These are phyloP conservation scores for Heliocybe sulcata DNA, from an alignment of 1,284 basidiomycete genomes.

Conservation along the genomic window DNA sequence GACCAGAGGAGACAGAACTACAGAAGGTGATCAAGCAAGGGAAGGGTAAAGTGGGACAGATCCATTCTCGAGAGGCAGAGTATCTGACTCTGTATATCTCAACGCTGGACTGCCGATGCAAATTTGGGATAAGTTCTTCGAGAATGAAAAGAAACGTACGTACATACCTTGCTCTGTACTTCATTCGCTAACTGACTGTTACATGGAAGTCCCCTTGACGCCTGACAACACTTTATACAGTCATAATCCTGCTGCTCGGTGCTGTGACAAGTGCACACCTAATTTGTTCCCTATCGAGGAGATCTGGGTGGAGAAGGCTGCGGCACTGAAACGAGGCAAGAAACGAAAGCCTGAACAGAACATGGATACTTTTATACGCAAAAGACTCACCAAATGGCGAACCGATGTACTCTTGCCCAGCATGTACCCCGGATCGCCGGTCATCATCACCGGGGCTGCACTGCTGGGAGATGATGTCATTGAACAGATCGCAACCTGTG, in stretches of 20 bases:
- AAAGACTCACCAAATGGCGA: not conserved
- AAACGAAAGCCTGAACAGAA: too few relatives aligned
- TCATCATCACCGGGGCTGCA: not conserved
- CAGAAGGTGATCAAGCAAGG: too few relatives aligned
- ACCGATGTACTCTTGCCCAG: not conserved
- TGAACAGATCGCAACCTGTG: conserved; percentile 3
- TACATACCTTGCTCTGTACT: too few relatives aligned
- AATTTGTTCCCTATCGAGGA: not conserved
- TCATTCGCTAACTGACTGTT: not conserved
- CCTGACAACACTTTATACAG: too few relatives aligned
- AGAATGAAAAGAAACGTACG: conserved; percentile 1
- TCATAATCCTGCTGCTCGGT: too few relatives aligned
- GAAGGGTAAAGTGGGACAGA: too few relatives aligned
- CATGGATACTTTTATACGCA: too few relatives aligned
- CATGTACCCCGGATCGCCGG: not conserved
- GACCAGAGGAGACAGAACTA: too few relatives aligned
- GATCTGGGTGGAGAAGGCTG: not conserved
- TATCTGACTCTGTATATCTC: not conserved
- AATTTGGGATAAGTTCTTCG: conserved; percentile 6
- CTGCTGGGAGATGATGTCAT: conserved; percentile 2
- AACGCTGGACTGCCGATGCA: not conserved
- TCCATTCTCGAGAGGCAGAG: too few relatives aligned
- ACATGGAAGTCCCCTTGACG: too few relatives aligned
- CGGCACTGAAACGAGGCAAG: too few relatives aligned
- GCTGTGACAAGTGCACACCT: too few relatives aligned